Evolutionary conservation across 2,329 filamentous ascomycete species (phyloP), one percentile per base, ranked within the genome.

Genomic region (Teratosphaeria gauchensis): DNA sequence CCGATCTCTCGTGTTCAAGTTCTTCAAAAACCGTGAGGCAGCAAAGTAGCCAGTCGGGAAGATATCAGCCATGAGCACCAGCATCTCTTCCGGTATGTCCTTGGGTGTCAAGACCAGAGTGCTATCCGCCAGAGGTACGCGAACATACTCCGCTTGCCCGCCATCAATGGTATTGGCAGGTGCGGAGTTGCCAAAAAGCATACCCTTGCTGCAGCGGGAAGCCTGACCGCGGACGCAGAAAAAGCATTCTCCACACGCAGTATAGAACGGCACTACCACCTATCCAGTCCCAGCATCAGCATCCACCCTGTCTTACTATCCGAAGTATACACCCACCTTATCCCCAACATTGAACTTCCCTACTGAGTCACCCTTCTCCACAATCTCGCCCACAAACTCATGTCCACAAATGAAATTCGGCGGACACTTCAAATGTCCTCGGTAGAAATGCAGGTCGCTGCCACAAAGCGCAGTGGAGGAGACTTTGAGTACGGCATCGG

Each of bases 1-100:
- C 56, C 86, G 82, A 58, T 85, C 79, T 61, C 84, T 79, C 14
- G 69, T 67, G 14, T 75, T 78, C 46, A 86, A 78, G 68, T 86
- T 75, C 59, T 83, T 82, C 72, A 95, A 87, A 6, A 85, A 92
- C 68, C 90, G 94, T 59, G 82, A 80, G 4, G 89, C 89, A 6
- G 89, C 91, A 66, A 92, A 95, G 75, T 84, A 95, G 7, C 92
- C 89, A 0, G 78, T 81, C 32, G 91, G 91, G 73, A 94, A 95
- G 67, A 96, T 95, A 70, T 96, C 91, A 16, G 89, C 90, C 91
- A 96, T 95, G 30, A 96, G 80, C 6, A 95, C 84, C 54, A 95
- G 79, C 38, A 84, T 84, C 63, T 88, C 82, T 65, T 92, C 86
- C 21, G 86, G 83, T 59, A 95, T 87, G 8, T 81, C 83, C 1